Conservation (phyloP, 148 eudicot genomes). For the Rhododendron vialii region DNA sequence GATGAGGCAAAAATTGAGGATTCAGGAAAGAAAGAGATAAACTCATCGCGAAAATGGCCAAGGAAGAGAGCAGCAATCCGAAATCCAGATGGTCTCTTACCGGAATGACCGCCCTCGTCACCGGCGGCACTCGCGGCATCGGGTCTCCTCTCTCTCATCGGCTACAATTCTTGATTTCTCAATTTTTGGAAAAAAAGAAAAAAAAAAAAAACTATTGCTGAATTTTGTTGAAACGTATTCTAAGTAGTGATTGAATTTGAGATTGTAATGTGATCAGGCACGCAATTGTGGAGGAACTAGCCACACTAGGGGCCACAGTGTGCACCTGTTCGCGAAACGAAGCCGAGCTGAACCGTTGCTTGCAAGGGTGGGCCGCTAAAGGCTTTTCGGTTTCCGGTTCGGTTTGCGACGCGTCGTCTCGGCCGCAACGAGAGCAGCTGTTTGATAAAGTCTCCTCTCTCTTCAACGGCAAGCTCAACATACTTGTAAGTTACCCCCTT, state of each 20-base stretch:
- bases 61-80: slow-evolving; percentile 9
- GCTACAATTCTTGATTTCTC: background rate
- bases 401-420: slow-evolving; percentile 59
- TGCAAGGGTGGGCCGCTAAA: slow-evolving; percentile 65
- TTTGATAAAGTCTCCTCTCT: slow-evolving; percentile 51
- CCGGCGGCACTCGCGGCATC: slow-evolving; percentile 98
- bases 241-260: background rate
- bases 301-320: slow-evolving; percentile 63
- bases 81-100: slow-evolving; percentile 58
- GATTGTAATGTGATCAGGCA: slow-evolving; percentile 30
- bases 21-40: background rate
- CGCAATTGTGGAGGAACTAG: slow-evolving; percentile 80
- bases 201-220: no score
- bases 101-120: slow-evolving; percentile 83
- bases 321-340: slow-evolving; percentile 83
- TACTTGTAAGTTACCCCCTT: slow-evolving; percentile 53
- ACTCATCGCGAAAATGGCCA: background rate
- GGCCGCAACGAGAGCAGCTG: slow-evolving; percentile 47
- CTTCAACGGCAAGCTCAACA: slow-evolving; percentile 76
- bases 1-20: no score
- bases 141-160: slow-evolving; percentile 38
- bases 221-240: background rate
- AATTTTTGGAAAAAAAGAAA: no score
- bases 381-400: slow-evolving; percentile 69
- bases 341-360: slow-evolving; percentile 51